Conservation (phyloP, 1,284 basidiomycete species). For the Ganoderma multipileum region DNA sequence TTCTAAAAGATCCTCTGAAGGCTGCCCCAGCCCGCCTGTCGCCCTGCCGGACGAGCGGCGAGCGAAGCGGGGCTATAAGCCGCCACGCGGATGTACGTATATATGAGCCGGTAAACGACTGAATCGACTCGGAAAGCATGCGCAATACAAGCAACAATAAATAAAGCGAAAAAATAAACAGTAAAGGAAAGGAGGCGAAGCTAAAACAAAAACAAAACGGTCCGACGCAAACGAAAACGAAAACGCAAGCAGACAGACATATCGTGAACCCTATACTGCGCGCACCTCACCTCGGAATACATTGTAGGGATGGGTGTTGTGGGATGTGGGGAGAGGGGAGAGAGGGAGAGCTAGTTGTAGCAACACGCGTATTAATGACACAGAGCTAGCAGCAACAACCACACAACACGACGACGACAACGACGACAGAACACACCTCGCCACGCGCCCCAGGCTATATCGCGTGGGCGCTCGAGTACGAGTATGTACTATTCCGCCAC, state of each 20-base stretch:
- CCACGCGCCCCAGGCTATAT: conserved; percentile 15
- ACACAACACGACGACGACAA: conserved; percentile 10
- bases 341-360: conserved; percentile 10
- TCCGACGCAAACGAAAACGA: conserved; percentile 11
- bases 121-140: conserved; percentile 25
- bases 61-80: conserved; percentile 7
- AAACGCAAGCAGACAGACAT: too few species aligned
- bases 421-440: background rate
- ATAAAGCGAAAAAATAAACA: conserved; percentile 26
- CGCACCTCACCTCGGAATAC: conserved; percentile 5
- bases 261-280: too few species aligned
- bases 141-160: conserved; percentile 30
- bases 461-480: conserved; percentile 31
- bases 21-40: conserved; percentile 9
- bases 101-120: background rate
- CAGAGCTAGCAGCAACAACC: conserved; percentile 12
- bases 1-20: conserved; percentile 19
- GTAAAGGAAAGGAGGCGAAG: background rate
- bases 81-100: too few species aligned
- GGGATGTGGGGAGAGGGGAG: background rate
- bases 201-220: conserved; percentile 7
- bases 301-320: background rate
- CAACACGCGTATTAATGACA: conserved; percentile 30
- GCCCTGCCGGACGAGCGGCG: conserved; percentile 9
- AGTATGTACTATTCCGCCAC: conserved; percentile 33